phyloP scores from a whole-genome alignment of 2,329 filamentous ascomycete genomes.

The Hypoxylon sp. region DNA sequence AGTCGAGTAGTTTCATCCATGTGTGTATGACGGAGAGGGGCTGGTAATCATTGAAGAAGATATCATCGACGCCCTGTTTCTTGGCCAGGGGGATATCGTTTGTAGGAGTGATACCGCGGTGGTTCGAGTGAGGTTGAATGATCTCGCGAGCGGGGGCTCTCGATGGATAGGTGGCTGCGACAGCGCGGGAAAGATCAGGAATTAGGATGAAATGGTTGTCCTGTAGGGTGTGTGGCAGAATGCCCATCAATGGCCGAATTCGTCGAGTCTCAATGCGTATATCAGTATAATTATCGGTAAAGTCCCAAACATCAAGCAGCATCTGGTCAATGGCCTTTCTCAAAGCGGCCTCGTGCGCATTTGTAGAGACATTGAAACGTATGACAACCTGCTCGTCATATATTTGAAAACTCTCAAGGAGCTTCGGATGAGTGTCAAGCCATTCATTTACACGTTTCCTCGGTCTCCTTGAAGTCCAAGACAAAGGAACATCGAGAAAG shows the following conservation, averaged over 20 bases:
- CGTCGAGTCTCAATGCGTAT: constrained; percentile 81
- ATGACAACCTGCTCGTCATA: constrained; percentile 89
- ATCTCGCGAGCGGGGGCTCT: constrained; percentile 45
- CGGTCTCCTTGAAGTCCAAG: constrained; percentile 38
- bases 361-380: constrained; percentile 80
- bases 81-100: constrained; percentile 49
- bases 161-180: constrained; percentile 79
- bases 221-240: constrained; percentile 81
- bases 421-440: constrained; percentile 46
- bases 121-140: constrained; percentile 32
- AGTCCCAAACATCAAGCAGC: constrained; percentile 92
- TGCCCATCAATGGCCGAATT: constrained; percentile 79
- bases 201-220: constrained; percentile 80
- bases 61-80: constrained; percentile 66
- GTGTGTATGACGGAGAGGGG: constrained; percentile 83
- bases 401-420: constrained; percentile 53
- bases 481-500: constrained; percentile 43
- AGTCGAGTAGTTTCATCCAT: constrained; percentile 91
- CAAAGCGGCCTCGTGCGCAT: constrained; percentile 46
- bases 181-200: constrained; percentile 80
- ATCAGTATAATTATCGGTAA: constrained; percentile 84
- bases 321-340: constrained; percentile 60
- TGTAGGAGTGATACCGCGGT: constrained; percentile 49
- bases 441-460: constrained; percentile 41
- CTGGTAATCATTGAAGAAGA: constrained; percentile 95